These are phyloP conservation scores for Talaromyces sp. DNA, from an alignment of 2,329 filamentous ascomycete genomes.

Conservation along the genomic window DNA sequence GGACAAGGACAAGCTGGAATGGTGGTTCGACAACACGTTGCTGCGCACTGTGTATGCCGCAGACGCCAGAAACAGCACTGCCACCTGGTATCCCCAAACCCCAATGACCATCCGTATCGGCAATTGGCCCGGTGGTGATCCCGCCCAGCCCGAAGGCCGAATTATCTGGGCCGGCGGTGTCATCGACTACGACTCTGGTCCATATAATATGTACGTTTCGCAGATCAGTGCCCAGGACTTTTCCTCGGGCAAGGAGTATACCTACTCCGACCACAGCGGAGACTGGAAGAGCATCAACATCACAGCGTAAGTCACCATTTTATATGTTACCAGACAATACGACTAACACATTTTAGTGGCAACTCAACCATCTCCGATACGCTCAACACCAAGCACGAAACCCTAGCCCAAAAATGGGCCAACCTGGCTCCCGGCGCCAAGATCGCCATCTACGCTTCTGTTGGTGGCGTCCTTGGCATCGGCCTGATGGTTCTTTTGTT, in stretches of 20 bases:
- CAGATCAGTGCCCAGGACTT: constrained; percentile 55
- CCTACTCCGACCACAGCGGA: constrained; percentile 59
- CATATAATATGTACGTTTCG: constrained; percentile 71
- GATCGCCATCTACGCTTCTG: constrained; percentile 42
- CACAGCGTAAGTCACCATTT: constrained; percentile 32
- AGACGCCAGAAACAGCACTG: constrained; percentile 53
- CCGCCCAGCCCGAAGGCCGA: constrained; percentile 37
- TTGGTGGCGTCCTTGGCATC: constrained; percentile 29
- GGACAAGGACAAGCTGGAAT: constrained; percentile 60
- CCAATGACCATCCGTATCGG: constrained; percentile 69
- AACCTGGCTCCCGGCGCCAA: constrained; percentile 45
- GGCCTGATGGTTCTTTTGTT: constrained; percentile 35
- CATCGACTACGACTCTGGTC: constrained; percentile 61
- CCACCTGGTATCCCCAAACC: constrained; percentile 64
- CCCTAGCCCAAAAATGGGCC: constrained; percentile 38
- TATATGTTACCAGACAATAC: neutral
- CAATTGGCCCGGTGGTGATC: constrained; percentile 61
- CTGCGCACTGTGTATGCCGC: constrained; percentile 57
- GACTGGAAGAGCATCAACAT: constrained; percentile 62
- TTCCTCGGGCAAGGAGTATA: constrained; percentile 60
- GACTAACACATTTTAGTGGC: constrained; percentile 50
- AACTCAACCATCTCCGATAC: constrained; percentile 49
- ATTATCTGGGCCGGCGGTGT: constrained; percentile 66
- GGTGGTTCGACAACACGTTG: constrained; percentile 59
- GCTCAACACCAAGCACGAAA: constrained; percentile 30